Evolutionary conservation across 2,329 filamentous ascomycete species (phyloP), one percentile per base, ranked within the genome.

Genomic region (Pestalotiopsis sp.): DNA sequence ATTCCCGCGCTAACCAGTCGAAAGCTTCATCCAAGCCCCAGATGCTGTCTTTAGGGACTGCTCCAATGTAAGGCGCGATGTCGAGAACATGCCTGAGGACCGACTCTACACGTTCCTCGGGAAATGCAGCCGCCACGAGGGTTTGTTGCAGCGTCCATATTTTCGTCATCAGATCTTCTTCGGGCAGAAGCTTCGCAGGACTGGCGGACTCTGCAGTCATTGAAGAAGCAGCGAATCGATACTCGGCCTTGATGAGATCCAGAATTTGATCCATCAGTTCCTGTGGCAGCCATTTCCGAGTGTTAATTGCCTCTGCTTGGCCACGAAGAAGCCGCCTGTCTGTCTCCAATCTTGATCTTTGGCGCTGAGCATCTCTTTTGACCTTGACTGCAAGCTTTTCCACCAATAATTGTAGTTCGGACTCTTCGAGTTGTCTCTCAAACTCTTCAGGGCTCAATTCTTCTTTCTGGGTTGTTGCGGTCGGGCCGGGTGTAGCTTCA

Each of bases 11-110:
- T 66, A 98, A 86, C 93, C 94, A 97, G 74, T 98, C 93, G 23
- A 99, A 79, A 31, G 93, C 90, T 80, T 97, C 95, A 70, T 97
- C 92, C 45, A 98, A 82, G 11, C 95, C 94, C 93, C 94, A 97
- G 14, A 94, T 87, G 58, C 86, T 86, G 71, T 94, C 92, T 73
- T 89, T 91, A 70, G 79, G 84, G 23, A 83, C 81, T 12, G 83
- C 75, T 2, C 85, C 82, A 67, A 91, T 86, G 70, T 89, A 90
- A 38, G 90, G 86, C 36, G 90, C 89, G 72, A 92, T 90, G 57
- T 90, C 86, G 67, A 95, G 80, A 59, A 94, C 85, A 75, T 92
- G 84, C 72, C 87, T 86, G 69, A 97, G 78, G 9, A 88, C 90
- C 59, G 90, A 84, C 59, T 89, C 84, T 52, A 94, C 85, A 71